phyloP scores from a whole-genome alignment of 2,329 filamentous ascomycete genomes.

The Paracoccidioides brasiliensis region DNA sequence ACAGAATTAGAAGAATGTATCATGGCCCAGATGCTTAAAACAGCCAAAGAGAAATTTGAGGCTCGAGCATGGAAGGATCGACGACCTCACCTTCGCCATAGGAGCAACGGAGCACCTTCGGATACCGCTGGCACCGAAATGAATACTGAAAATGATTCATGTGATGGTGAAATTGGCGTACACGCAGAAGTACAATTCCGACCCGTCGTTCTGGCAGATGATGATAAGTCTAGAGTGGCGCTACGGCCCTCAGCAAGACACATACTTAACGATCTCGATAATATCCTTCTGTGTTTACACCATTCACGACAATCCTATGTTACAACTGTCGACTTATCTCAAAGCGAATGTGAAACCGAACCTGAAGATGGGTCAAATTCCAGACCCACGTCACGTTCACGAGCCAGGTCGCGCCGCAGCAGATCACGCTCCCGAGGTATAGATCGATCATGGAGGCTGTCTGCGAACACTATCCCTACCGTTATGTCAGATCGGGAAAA shows the following conservation, averaged over 20 bases:
- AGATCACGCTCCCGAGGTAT: constrained; percentile 16
- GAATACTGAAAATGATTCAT: constrained; percentile 11
- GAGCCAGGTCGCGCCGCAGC: background rate
- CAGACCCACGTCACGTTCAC: constrained; percentile 8
- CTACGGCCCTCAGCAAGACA: constrained; percentile 58
- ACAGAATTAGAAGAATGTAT: constrained; percentile 57
- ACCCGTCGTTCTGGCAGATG: constrained; percentile 54
- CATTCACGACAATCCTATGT: constrained; percentile 46
- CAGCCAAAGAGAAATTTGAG: constrained; percentile 53
- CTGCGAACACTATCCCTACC: background rate
- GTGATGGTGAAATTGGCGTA: constrained; percentile 12
- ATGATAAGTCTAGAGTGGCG: constrained; percentile 51
- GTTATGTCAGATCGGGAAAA: background rate
- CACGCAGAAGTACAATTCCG: constrained; percentile 10
- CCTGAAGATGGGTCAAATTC: constrained; percentile 18
- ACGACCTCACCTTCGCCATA: background rate
- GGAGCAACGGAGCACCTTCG: constrained; percentile 9
- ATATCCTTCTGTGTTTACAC: constrained; percentile 57
- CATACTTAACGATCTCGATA: constrained; percentile 56
- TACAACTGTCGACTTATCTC: constrained; percentile 16
- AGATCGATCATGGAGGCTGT: constrained; percentile 9
- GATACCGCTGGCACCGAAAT: constrained; percentile 6
- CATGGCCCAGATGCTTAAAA: constrained; percentile 50
- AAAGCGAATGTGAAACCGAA: constrained; percentile 20
- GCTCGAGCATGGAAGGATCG: constrained; percentile 24